phyloP scores from a whole-genome alignment of 2,329 filamentous ascomycete genomes.

The Penicillium olsonii region DNA sequence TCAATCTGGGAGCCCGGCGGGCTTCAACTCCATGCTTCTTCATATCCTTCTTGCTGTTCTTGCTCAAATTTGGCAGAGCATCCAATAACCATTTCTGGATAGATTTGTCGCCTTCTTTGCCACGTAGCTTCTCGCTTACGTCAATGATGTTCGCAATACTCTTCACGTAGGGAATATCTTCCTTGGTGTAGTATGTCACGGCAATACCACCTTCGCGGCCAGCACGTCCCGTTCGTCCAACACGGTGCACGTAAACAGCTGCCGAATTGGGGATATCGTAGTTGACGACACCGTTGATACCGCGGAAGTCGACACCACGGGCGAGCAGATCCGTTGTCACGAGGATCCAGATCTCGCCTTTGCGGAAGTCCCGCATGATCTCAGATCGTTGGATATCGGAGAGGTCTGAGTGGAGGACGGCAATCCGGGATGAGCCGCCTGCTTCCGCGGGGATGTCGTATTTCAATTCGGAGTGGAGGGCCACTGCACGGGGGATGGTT shows the following conservation, averaged over 20 bases:
- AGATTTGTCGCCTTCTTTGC: constrained; percentile 51
- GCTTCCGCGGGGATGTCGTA: constrained; percentile 93
- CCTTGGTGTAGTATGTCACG: constrained; percentile 92
- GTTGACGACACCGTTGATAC: constrained; percentile 94
- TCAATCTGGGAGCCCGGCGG: constrained; percentile 51
- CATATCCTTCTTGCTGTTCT: constrained; percentile 79
- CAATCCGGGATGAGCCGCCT: constrained; percentile 79
- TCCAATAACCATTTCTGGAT: constrained; percentile 87
- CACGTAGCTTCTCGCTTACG: constrained; percentile 71
- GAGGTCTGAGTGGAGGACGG: constrained; percentile 85
- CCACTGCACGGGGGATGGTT: constrained; percentile 86
- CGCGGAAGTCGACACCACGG: constrained; percentile 90
- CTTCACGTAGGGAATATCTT: constrained; percentile 87
- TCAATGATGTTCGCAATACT: constrained; percentile 91
- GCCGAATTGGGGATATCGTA: constrained; percentile 94
- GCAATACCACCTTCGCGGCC: constrained; percentile 85
- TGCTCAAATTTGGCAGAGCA: constrained; percentile 78
- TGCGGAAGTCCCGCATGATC: constrained; percentile 87
- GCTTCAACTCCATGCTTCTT: constrained; percentile 80
- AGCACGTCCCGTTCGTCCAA: constrained; percentile 85
- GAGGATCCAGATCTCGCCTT: constrained; percentile 91
- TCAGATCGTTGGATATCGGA: constrained; percentile 71
- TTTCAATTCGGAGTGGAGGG: constrained; percentile 83
- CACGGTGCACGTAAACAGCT: constrained; percentile 88
- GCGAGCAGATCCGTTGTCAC: constrained; percentile 94